phyloP scores from a whole-genome alignment of 1,284 basidiomycete species.

The Earliella scabrosa region DNA sequence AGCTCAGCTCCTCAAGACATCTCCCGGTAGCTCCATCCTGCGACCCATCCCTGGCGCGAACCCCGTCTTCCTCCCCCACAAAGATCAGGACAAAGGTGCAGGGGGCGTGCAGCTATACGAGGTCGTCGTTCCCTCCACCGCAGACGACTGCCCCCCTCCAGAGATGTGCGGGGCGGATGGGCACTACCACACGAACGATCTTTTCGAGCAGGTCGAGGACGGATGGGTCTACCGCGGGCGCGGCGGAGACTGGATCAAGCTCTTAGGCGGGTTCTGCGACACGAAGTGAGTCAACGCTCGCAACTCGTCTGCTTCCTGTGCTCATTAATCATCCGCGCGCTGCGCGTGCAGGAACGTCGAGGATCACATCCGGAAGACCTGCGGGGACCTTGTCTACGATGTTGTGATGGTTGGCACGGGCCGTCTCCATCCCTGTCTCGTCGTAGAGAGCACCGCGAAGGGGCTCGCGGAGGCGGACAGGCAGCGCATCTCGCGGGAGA shows the following conservation, averaged over 20 bases:
- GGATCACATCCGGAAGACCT: constrained; percentile 11
- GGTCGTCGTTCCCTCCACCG: constrained; percentile 11
- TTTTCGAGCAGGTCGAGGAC: constrained; percentile 19
- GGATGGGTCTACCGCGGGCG: constrained; percentile 21
- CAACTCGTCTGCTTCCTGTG: neutral
- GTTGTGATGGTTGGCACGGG: constrained; percentile 20
- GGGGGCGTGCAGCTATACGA: constrained; percentile 15
- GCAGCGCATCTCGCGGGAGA: neutral
- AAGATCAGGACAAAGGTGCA: neutral
- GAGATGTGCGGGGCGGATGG: constrained; percentile 9
- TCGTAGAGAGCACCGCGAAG: constrained; percentile 15
- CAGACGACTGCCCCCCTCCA: constrained; percentile 15
- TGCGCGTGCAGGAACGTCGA: constrained; percentile 8
- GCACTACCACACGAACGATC: constrained; percentile 19
- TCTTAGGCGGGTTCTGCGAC: constrained; percentile 15
- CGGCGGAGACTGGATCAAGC: constrained; percentile 24
- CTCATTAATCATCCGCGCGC: neutral
- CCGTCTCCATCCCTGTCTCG: constrained; percentile 4
- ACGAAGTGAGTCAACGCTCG: constrained; percentile 24
- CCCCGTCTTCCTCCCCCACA: constrained; percentile 9
- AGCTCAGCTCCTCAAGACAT: neutral
- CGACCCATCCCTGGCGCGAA: constrained; percentile 5
- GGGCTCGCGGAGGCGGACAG: constrained; percentile 1
- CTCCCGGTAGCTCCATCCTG: neutral
- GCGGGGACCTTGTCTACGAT: constrained; percentile 17